Evolutionary conservation across 1,284 basidiomycete genomes (phyloP), one percentile per base, ranked within the genome.

Genomic region (Puccinia horiana): DNA sequence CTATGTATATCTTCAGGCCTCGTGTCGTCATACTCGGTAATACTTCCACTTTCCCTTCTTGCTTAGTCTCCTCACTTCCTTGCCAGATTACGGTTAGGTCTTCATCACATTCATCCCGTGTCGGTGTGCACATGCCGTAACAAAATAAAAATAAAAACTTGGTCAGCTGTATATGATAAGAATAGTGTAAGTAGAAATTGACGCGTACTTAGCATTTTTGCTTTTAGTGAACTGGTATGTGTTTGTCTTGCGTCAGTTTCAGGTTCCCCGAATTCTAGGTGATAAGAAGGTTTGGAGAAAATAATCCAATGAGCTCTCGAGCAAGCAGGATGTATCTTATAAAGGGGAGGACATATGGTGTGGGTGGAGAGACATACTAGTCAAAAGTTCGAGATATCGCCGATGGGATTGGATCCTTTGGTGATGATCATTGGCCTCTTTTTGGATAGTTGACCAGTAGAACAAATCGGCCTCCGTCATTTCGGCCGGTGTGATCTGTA

Each of bases 1-100:
- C 49, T 26, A 72, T 8, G 69, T 72, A 72, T n/a, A 54, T 72
- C 49, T 35, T 72, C 49, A 72, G 29, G 29, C 69, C 49, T 2
- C 49, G 69, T 6, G 49, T 42, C 11, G 69, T 72, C 69, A 72
- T 72, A 29, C 69, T 72, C 18, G 69, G 69, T 42, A 72, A 72
- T 18, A 72, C 44, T n/a, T 72, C 69, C 32, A 72, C 49, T 14
- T 5, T 47, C 4, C 40, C 32, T 18, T 12, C 23, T 5, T 14
- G 69, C 16, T 72, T 42, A 20, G 20, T n/a, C 69, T 11, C 16
- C 23, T 1, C 42, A 29, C 49, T 18, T 32, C 12, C 49, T 40
- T 16, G 4, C 11, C 42, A 72, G 69, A 72, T 29, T n/a, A 49
- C 49, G 18, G 49, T 72, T 5, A 72, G 69, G 32, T 49, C 49